These are phyloP conservation scores for Candida labiduridarum DNA, from an alignment of 1,139 yeast genomes.

Conservation along the genomic window DNA sequence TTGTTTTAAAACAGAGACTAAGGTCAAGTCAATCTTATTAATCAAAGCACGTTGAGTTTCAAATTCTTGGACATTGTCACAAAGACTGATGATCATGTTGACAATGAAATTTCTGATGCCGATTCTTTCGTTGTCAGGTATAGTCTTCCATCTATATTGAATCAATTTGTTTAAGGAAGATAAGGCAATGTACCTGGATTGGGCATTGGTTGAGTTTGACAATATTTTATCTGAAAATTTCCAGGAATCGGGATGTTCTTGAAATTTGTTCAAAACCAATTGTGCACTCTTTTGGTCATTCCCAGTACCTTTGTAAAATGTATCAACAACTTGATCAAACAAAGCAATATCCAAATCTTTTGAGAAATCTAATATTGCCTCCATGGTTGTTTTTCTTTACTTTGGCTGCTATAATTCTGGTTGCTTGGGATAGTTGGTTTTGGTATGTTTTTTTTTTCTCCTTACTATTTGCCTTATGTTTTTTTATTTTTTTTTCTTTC, in stretches of 20 bases:
- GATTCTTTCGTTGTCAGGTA: constrained; percentile 80
- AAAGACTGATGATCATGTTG: constrained; percentile 88
- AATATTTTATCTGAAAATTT: constrained; percentile 88
- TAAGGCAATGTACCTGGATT: constrained; percentile 89
- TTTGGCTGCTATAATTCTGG: neutral
- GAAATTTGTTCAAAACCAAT: constrained; percentile 79
- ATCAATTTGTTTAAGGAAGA: constrained; percentile 88
- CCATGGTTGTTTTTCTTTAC: constrained; percentile 52
- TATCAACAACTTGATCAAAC: constrained; percentile 80
- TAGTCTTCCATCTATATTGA: constrained; percentile 89
- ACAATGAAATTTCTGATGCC: constrained; percentile 92
- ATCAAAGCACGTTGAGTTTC: constrained; percentile 78
- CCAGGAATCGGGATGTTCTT: constrained; percentile 96
- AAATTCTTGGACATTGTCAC: constrained; percentile 82
- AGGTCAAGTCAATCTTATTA: constrained; percentile 89
- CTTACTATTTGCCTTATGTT: neutral
- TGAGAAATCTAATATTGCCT: constrained; percentile 82
- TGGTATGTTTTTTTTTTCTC: neutral
- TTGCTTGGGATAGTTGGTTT: neutral
- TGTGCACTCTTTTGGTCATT: constrained; percentile 84
- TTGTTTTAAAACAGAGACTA: constrained; percentile 92
- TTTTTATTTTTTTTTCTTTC: constrained; percentile 4
- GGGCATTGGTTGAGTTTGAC: constrained; percentile 76
- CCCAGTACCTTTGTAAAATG: constrained; percentile 86
- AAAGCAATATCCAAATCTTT: constrained; percentile 77